Evolutionary conservation across 352 stramenopile genomes (phyloP), one percentile per base, ranked within the genome.

Genomic region (Saprolegnia diclina): DNA sequence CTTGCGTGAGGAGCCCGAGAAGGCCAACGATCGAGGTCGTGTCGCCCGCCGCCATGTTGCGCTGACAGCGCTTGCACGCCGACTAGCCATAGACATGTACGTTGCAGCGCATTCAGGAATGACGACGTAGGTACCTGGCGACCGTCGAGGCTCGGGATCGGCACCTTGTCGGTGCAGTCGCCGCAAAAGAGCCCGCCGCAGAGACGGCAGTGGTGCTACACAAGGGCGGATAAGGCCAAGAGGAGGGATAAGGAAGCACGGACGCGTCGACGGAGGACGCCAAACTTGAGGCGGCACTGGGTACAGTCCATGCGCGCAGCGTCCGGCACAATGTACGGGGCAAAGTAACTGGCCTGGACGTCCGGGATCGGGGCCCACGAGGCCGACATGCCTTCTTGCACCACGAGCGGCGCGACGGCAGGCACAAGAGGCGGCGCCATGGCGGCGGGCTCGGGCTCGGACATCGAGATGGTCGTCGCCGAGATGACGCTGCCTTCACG

Each of bases 1-100:
- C 64, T 10, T 91, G 79, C 19, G 81, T 73, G 21, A 93, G 65
- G 11, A 88, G 75, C 24, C 75, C 75, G 5, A 83, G 81, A 44
- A 93, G 62, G 0, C 79, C 81, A 21, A 93, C 80, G 45, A 95
- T 92, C 59, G 77, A 88, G 72, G 80, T 80, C 61, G 80, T 93
- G 53, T 95, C 85, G 10, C 77, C 80, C 5, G 64, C 85, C 56
- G 81, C 66, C 5, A 84, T 73, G 42, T 95, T 95, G 10, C 87
- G 87, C 42, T 77, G 85, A 74, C 87, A 95, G 11, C 85, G 83
- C 32, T 76, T 73, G 65, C 87, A 95, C 5, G 92, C 79, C 0
- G 85, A 76, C 56, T 90, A 79, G 16, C 90, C 67, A n/a, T n/a
- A n/a, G n/a, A n/a, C n/a, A n/a, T n/a, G n/a, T n/a, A n/a, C 90